These are phyloP conservation scores for Aspergillus conjunctus DNA, from an alignment of 495 filamentous ascomycete genomes.

Conservation along the genomic window DNA sequence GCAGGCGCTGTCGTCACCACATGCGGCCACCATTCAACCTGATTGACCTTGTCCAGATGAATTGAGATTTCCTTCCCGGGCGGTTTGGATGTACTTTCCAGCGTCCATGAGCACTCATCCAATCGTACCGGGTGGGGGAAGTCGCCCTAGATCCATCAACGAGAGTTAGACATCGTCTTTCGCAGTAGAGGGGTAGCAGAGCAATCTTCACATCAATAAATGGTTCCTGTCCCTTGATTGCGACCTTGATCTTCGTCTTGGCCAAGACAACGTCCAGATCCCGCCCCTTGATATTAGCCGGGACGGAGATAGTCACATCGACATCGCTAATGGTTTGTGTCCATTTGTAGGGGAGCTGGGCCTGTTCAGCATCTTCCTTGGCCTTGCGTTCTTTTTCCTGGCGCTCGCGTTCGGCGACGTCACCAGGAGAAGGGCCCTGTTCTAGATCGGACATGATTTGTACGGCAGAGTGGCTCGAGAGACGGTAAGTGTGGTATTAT, in stretches of 20 bases:
- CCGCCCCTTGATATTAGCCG: slow-evolving; percentile 77
- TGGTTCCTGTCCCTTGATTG: slow-evolving; percentile 83
- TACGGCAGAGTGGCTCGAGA: not conserved
- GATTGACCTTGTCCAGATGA: slow-evolving; percentile 95
- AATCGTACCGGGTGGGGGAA: slow-evolving; percentile 76
- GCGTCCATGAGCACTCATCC: slow-evolving; percentile 94
- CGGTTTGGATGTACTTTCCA: slow-evolving; percentile 63
- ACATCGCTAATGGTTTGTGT: slow-evolving; percentile 91
- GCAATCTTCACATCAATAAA: slow-evolving; percentile 70
- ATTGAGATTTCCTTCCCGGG: slow-evolving; percentile 76
- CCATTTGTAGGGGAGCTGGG: slow-evolving; percentile 95
- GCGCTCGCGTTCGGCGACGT: slow-evolving; percentile 50
- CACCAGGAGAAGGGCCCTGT: slow-evolving; percentile 53
- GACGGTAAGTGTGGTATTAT: slow-evolving; percentile 18
- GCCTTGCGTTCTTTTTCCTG: slow-evolving; percentile 70
- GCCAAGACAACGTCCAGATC: slow-evolving; percentile 84
- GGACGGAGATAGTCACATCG: slow-evolving; percentile 75
- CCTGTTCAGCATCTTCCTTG: slow-evolving; percentile 85
- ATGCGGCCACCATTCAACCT: slow-evolving; percentile 98
- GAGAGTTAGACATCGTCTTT: not conserved
- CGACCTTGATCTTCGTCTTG: slow-evolving; percentile 75
- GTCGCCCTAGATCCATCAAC: slow-evolving; percentile 62
- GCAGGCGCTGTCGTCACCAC: slow-evolving; percentile 76
- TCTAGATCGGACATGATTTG: slow-evolving; percentile 25
- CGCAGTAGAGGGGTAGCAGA: not conserved